Conservation (phyloP, 345 rosid genomes). For the Citrus maxima region DNA sequence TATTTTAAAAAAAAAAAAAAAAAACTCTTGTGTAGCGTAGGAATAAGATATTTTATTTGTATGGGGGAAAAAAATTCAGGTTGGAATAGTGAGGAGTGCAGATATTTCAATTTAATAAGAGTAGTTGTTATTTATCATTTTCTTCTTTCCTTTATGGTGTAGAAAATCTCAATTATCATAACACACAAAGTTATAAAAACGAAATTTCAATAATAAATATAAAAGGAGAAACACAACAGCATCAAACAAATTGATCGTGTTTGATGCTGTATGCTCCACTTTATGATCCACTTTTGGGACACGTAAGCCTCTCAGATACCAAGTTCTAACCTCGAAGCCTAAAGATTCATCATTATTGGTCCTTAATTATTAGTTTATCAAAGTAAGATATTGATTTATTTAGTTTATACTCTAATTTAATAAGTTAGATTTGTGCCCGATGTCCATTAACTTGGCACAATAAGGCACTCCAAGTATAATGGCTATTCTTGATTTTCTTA, state of each 20-base stretch:
- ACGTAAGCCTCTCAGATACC: neutral
- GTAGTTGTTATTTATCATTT: no score
- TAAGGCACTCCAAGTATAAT: neutral
- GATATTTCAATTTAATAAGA: no score
- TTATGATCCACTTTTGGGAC: neutral
- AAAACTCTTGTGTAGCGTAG: no score
- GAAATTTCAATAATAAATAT: neutral
- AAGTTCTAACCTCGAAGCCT: neutral
- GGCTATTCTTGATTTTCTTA: no score
- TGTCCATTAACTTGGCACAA: neutral
- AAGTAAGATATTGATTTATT: neutral
- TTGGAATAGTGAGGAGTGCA: no score
- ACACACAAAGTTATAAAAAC: neutral
- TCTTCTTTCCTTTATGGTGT: no score
- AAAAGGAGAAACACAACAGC: neutral
- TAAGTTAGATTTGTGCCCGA: neutral
- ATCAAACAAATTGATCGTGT: neutral
- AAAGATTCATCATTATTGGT: constrained; percentile 4
- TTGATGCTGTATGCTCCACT: neutral
- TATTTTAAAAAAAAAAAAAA: no score
- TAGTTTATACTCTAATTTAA: neutral
- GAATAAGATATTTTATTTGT: no score
- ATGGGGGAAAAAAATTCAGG: no score
- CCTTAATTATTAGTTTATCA: neutral
- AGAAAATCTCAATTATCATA: neutral